Conservation (phyloP, 139 green algal genomes). For the Micromonas commoda region DNA sequence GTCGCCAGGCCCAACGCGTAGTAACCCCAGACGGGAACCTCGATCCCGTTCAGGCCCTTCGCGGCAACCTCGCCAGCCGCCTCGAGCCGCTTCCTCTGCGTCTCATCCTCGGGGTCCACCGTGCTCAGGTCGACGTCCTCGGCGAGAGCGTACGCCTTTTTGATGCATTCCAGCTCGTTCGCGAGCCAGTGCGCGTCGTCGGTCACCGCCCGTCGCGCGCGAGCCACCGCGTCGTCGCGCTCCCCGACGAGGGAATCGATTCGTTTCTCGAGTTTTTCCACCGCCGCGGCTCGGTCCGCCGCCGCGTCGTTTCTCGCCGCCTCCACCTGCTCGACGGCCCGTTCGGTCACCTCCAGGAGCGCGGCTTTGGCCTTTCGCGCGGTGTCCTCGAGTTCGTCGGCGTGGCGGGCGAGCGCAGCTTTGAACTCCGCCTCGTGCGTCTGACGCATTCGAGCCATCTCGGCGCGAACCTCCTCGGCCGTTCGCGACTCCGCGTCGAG, state of each 20-base stretch:
- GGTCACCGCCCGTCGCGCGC: background rate
- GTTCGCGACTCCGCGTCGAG: background rate
- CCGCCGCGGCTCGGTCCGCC: no score
- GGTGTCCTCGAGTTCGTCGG: background rate
- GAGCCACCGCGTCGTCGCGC: background rate
- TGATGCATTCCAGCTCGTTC: background rate
- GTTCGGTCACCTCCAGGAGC: background rate
- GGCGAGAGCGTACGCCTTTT: background rate
- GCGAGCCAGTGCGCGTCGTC: background rate
- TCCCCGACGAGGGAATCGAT: background rate
- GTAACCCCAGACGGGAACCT: conserved; percentile 12
- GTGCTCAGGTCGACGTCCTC: background rate
- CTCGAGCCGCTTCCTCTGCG: background rate
- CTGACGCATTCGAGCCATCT: background rate
- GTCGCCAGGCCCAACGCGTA: conserved; percentile 8
- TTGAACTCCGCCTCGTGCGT: background rate
- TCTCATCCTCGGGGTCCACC: background rate
- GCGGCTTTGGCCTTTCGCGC: background rate
- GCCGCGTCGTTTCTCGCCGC: background rate
- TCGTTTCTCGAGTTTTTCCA: background rate
- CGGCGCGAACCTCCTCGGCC: background rate
- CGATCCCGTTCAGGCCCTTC: background rate
- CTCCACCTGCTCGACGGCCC: background rate
- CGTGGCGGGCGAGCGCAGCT: background rate
- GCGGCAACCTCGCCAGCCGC: background rate